Evolutionary conservation across 495 filamentous ascomycete species (phyloP).

Genomic region (Pyrenopolyporus hunteri): DNA sequence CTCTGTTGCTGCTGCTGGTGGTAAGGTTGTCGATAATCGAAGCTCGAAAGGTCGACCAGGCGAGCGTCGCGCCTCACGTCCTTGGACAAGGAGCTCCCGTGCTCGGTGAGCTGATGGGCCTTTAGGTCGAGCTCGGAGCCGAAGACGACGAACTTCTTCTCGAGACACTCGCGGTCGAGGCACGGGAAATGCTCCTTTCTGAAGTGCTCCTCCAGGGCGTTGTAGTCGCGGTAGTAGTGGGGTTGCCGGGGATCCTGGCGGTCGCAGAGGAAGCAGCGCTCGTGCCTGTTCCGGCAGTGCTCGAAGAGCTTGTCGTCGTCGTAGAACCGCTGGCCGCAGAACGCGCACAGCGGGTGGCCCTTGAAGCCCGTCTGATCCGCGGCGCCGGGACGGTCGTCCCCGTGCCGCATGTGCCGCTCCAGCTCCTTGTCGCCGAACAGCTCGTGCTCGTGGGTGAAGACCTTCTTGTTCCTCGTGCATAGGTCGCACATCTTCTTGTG

Average conservation of each 20-base stretch:
- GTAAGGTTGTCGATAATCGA: conserved; percentile 78
- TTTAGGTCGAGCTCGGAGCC: conserved; percentile 92
- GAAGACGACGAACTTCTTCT: conserved; percentile 99
- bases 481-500: conserved; percentile 92
- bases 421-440: conserved; percentile 85
- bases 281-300: conserved; percentile 91
- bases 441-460: conserved; percentile 97
- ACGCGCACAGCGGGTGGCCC: conserved; percentile 92
- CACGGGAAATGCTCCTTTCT: conserved; percentile 86
- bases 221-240: conserved; percentile 89
- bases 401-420: conserved; percentile 83
- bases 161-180: conserved; percentile 81
- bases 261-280: conserved; percentile 95
- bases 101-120: conserved; percentile 77
- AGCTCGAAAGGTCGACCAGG: conserved; percentile 82
- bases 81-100: conserved; percentile 79
- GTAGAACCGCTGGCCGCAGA: conserved; percentile 92
- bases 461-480: conserved; percentile 93
- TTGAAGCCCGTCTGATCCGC: conserved; percentile 94
- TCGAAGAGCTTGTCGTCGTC: conserved; percentile 92
- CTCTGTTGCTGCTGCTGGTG: too few relatives aligned
- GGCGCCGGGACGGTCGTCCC: conserved; percentile 90
- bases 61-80: conserved; percentile 84
- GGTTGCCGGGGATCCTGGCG: conserved; percentile 68
- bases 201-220: conserved; percentile 83